Evolutionary conservation across 306 rosid species (phyloP).

Genomic region (Trifolium subterraneum): DNA sequence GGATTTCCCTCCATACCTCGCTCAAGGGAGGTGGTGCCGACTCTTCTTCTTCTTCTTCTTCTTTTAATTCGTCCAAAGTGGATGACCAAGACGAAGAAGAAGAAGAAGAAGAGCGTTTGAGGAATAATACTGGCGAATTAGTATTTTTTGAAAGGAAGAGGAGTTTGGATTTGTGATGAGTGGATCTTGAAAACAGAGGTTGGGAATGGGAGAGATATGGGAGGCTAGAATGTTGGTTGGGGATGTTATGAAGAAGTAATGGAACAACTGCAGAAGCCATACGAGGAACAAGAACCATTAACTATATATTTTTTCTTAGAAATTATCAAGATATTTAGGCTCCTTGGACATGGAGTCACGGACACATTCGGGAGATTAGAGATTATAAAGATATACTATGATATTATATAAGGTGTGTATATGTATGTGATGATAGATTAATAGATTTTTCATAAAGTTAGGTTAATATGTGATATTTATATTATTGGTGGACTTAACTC

Average conservation of each 20-base stretch:
- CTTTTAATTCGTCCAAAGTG: neutral
- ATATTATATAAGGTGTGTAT: no score
- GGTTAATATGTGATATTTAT: no score
- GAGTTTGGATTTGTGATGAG: neutral
- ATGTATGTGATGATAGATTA: no score
- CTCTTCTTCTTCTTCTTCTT: neutral
- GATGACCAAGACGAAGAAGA: neutral
- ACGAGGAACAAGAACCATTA: neutral
- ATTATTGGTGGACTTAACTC: no score
- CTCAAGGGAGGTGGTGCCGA: neutral
- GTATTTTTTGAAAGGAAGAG: neutral
- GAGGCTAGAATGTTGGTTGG: neutral
- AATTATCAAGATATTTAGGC: neutral
- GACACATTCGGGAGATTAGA: no score
- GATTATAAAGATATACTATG: no score
- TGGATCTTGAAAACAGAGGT: neutral
- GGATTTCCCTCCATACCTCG: slow-evolving; percentile 63
- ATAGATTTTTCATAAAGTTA: no score
- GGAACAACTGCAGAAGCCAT: neutral
- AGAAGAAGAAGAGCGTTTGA: neutral
- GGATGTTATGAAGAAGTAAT: neutral
- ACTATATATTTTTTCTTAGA: neutral
- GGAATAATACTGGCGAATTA: neutral
- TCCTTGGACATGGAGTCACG: neutral
- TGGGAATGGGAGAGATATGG: neutral